Base-by-base conservation (phyloP, 1,284 basidiomycete species). In the Trichosporon faecale region DNA sequence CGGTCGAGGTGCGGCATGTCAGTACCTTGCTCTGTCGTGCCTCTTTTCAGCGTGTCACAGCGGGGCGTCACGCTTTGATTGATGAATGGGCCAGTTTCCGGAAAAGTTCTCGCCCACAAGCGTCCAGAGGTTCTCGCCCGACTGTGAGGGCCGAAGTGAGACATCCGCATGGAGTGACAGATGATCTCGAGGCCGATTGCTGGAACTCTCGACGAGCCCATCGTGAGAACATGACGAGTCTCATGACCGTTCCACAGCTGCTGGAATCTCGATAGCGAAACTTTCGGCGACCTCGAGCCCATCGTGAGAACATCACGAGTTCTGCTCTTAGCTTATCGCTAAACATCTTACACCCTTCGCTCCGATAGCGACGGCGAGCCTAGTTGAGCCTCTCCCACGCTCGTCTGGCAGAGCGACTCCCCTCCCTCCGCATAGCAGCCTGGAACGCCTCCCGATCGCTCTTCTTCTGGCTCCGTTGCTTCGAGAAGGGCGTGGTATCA, bases 401-500 rank as follows among this genome's bases (percentile, higher is more conserved):
- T 7, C 23, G 57, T 27, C 29, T 16, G 4, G 57, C 57, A 3
- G 16, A 5, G 2, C 57, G 27, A 2, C 29, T 31, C 1, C 57
- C 57, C 57, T 61, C 57, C 6, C 57, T 16, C 27, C 27, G 29
- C 57, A 61, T 61, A 6, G 57, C 57, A 2, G 57, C 57, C 57
- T 61, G 57, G 57, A 61, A 61, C 5, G 57, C 57, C 27, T 61
- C 57, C 14, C 57, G 57, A 27, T 61, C 57, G 29, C 29, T 61
- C 27, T n/a, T 29, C 57, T 61, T 61, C 57, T 61, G 57, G 29
- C 29, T 61, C 27, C 57, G 57, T 14, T 14, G 27, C 29, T 29
- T 31, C 16, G 27, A 29, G 9, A 33, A 61, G 2, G 57, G 57
- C 29, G 29, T 23, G 3, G 27, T 18, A 3, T 31, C 29, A 5